phyloP scores from a whole-genome alignment of 495 filamentous ascomycete genomes.

The Aspergillus steynii region DNA sequence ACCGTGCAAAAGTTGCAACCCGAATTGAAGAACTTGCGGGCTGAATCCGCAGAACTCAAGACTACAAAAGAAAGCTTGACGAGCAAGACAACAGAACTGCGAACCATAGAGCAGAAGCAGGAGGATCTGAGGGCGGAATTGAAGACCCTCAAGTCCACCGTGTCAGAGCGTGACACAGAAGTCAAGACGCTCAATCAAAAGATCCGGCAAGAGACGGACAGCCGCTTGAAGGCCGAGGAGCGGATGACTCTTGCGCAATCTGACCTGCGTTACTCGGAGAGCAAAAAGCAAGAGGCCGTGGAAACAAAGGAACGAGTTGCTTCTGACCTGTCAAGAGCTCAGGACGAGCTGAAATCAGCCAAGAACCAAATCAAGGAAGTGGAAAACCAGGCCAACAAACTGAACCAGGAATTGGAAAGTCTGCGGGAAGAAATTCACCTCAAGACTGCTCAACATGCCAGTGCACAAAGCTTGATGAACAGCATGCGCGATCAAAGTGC shows the following conservation, averaged over 20 bases:
- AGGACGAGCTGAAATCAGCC: conserved; percentile 66
- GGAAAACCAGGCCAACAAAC: conserved; percentile 66
- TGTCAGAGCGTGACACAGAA: conserved; percentile 73
- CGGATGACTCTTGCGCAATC: conserved; percentile 65
- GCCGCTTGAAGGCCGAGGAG: conserved; percentile 74
- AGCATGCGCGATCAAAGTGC: conserved; percentile 91
- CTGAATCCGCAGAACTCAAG: conserved; percentile 73
- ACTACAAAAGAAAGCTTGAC: conserved; percentile 68
- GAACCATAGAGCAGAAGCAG: conserved; percentile 73
- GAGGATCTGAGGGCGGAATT: conserved; percentile 78
- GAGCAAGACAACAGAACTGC: conserved; percentile 67
- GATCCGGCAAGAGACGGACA: conserved; percentile 70
- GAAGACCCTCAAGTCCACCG: conserved; percentile 62
- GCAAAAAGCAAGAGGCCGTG: conserved; percentile 72
- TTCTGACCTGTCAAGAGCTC: conserved; percentile 65
- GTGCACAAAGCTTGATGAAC: conserved; percentile 78
- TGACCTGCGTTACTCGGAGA: conserved; percentile 72
- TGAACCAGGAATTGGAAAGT: conserved; percentile 63
- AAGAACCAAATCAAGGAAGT: conserved; percentile 65
- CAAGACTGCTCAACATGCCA: conserved; percentile 81
- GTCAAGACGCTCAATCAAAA: conserved; percentile 74
- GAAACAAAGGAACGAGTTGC: conserved; percentile 67
- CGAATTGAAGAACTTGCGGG: conserved; percentile 72
- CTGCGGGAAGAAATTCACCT: conserved; percentile 80
- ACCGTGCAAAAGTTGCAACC: conserved; percentile 82